phyloP scores from a whole-genome alignment of 208 protist genomes.

The Trichomonas tenax region DNA sequence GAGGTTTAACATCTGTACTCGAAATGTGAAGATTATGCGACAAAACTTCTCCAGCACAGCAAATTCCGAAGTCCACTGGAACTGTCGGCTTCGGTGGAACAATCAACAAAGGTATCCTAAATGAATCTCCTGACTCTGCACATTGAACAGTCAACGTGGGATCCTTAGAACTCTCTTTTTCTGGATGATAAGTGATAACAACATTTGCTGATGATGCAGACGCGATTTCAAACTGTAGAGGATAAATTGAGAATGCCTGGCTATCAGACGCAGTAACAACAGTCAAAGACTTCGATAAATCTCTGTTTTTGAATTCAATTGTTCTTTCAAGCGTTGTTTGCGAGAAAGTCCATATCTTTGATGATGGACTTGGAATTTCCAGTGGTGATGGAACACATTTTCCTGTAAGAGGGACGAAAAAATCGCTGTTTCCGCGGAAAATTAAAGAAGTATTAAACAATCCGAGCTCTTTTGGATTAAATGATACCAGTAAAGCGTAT shows the following conservation, averaged over 20 bases:
- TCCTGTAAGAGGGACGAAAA: background rate
- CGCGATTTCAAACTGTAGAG: background rate
- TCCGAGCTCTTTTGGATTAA: background rate
- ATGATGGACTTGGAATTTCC: background rate
- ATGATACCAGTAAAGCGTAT: background rate
- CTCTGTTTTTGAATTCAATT: background rate
- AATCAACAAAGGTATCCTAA: background rate
- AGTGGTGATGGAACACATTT: background rate
- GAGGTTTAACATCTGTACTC: background rate
- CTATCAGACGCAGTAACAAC: background rate
- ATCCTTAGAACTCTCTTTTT: background rate
- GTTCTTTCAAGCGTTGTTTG: too few relatives aligned
- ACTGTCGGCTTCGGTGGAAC: background rate
- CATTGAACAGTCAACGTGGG: background rate
- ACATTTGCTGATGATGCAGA: background rate
- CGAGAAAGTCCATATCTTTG: background rate
- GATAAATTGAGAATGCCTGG: background rate
- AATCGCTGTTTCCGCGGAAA: background rate
- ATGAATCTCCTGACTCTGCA: background rate
- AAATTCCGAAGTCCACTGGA: background rate
- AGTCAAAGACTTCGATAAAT: background rate
- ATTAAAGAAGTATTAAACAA: background rate
- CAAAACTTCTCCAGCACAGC: background rate
- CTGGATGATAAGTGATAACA: background rate
- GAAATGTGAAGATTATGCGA: background rate